phyloP scores from a whole-genome alignment of 768 basidiomycete species.

The Pluteus cervinus region DNA sequence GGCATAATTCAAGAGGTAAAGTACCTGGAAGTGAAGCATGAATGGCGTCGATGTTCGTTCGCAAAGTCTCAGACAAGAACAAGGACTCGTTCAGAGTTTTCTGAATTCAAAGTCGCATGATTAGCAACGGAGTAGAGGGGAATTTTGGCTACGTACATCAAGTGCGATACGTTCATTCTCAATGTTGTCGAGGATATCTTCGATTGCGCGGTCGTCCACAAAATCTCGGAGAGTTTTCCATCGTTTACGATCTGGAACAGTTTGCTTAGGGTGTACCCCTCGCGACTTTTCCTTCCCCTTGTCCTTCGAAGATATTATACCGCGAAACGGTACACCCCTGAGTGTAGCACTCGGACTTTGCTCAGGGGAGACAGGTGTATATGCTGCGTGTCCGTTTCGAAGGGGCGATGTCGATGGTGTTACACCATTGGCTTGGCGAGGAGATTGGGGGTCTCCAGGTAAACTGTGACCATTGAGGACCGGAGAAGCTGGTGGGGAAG shows the following conservation, averaged over 20 bases:
- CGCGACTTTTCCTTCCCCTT: conserved; percentile 11
- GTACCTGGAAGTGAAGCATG: conserved; percentile 41
- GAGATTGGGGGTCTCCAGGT: background rate
- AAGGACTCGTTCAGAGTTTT: conserved; percentile 43
- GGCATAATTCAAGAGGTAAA: conserved; percentile 15
- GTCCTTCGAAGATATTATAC: background rate
- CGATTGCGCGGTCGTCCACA: conserved; percentile 77
- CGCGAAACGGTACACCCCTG: no score
- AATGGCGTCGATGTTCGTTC: conserved; percentile 49
- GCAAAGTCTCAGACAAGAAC: conserved; percentile 60
- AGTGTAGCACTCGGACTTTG: no score
- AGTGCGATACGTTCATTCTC: conserved; percentile 63
- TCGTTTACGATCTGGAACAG: conserved; percentile 39
- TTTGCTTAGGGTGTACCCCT: conserved; percentile 12
- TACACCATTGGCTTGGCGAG: background rate
- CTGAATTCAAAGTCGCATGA: background rate
- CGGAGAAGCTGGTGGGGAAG: conserved; percentile 25
- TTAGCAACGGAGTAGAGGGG: background rate
- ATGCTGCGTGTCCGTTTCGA: background rate
- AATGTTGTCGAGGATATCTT: conserved; percentile 67
- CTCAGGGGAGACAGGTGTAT: no score
- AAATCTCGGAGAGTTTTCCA: conserved; percentile 88
- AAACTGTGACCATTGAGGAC: no score
- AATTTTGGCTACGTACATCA: conserved; percentile 43
- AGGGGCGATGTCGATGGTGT: background rate